These are phyloP conservation scores for Dendrothele bispora DNA, from an alignment of 768 basidiomycete species.

Conservation along the genomic window DNA sequence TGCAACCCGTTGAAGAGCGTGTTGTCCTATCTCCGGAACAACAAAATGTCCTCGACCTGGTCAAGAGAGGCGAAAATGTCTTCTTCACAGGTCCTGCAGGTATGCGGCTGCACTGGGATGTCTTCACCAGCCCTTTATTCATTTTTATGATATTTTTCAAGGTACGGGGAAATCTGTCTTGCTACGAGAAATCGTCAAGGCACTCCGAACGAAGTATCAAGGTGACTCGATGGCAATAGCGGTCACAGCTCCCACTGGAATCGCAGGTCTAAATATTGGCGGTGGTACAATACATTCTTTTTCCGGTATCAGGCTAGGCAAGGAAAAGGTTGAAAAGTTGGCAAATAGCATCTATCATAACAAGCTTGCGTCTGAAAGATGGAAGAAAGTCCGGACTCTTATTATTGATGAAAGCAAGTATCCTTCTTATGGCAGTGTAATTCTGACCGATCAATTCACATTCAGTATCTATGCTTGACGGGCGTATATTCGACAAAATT, in stretches of 20 bases:
- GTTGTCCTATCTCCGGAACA: conserved; percentile 39
- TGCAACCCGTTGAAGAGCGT: too few species aligned
- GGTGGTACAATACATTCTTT: conserved; percentile 68
- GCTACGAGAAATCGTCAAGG: conserved; percentile 56
- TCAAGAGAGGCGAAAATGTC: conserved; percentile 55
- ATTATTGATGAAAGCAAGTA: conserved; percentile 72
- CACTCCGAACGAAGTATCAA: conserved; percentile 29
- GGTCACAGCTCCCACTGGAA: conserved; percentile 65
- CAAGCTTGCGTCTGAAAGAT: conserved; percentile 33
- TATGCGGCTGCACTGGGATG: conserved; percentile 21
- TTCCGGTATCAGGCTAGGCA: conserved; percentile 64
- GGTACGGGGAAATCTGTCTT: conserved; percentile 76
- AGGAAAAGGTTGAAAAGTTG: conserved; percentile 43
- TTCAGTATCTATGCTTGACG: conserved; percentile 77
- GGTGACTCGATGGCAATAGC: conserved; percentile 37
- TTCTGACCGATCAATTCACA: not conserved
- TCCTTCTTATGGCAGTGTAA: not conserved
- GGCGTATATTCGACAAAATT: conserved; percentile 67
- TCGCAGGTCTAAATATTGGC: conserved; percentile 71
- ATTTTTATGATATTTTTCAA: conserved; percentile 15
- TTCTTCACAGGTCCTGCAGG: conserved; percentile 81
- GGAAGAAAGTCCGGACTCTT: conserved; percentile 52
- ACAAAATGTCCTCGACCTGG: conserved; percentile 36
- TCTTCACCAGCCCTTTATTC: not conserved
- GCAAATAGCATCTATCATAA: conserved; percentile 29